Evolutionary conservation across 345 rosid genomes (phyloP).

Genomic region (Gossypium turneri): DNA sequence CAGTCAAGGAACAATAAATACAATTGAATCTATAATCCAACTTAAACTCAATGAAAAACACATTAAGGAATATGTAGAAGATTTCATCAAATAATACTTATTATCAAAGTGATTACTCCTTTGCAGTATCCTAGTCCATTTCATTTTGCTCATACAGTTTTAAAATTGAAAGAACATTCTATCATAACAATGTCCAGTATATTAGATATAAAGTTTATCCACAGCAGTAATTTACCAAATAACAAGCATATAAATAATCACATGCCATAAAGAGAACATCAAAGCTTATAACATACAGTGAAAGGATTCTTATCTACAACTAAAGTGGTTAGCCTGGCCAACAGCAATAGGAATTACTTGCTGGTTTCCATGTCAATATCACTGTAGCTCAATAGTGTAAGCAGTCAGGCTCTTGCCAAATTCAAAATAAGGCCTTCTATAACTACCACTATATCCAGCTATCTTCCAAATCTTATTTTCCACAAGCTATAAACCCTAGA

Average conservation of each 20-base stretch:
- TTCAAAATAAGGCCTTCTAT: constrained; percentile 2
- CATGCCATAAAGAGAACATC: not conserved
- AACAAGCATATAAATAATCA: not conserved
- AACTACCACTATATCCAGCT: not conserved
- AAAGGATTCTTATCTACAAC: not conserved
- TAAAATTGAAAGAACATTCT: not conserved
- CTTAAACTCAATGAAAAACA: not conserved
- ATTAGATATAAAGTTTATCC: not conserved
- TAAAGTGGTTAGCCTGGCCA: not conserved
- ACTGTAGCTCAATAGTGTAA: not conserved
- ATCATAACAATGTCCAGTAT: not conserved
- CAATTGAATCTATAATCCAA: not conserved
- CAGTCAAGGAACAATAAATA: not conserved
- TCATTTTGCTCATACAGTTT: not conserved
- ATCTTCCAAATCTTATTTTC: not conserved
- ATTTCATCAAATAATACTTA: not conserved
- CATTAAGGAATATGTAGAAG: not conserved
- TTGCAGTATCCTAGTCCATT: not conserved
- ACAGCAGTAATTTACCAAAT: constrained; percentile 1
- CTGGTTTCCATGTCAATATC: not conserved
- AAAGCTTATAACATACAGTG: not conserved
- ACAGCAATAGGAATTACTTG: not conserved
- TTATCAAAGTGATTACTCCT: not conserved
- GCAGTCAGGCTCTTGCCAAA: not conserved
- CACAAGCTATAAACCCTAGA: constrained; percentile 5